Percentiles rank a stretch among this genome's conserved stretches.
Conservation (phyloP, 495 filamentous ascomycete species). For the Aspergillus conjunctus region DNA sequence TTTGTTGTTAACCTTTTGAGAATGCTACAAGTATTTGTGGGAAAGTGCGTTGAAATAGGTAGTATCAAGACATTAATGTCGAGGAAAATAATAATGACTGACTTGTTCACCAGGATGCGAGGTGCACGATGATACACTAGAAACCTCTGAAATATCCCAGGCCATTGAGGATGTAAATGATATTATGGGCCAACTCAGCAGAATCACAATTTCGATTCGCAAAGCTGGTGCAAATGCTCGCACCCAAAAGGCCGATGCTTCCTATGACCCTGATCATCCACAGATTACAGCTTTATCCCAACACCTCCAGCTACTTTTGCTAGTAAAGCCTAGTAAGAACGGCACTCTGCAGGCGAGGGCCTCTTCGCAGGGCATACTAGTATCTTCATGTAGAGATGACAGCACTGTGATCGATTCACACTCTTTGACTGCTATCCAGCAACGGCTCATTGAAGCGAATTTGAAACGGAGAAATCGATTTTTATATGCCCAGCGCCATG, state of each 20-base stretch:
- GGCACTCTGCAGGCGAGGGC: not conserved
- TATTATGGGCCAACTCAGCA: constrained; percentile 11
- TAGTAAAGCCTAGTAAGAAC: not conserved
- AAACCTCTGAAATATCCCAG: not conserved
- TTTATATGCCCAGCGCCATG: constrained; percentile 23
- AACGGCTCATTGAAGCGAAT: constrained; percentile 19
- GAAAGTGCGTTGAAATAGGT: constrained; percentile 6
- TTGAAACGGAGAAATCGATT: constrained; percentile 25
- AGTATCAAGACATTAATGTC: not conserved
- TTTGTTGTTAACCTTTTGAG: constrained; percentile 9
- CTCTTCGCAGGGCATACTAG: not conserved
- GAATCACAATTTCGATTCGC: constrained; percentile 20
- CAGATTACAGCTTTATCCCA: constrained; percentile 7
- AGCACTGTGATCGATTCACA: not conserved
- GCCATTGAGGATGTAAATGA: constrained; percentile 1
- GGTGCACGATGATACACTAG: not conserved
- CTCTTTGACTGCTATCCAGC: constrained; percentile 9
- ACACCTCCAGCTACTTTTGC: not conserved
- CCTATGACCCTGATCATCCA: constrained; percentile 11
- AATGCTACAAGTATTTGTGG: constrained; percentile 1
- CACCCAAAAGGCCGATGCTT: constrained; percentile 18
- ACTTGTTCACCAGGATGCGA: not conserved
- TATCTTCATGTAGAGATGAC: not conserved
- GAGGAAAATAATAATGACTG: not conserved
- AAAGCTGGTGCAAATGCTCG: constrained; percentile 16